These are phyloP conservation scores for Acacia melanoxylon DNA, from an alignment of 306 rosid genomes.

Conservation along the genomic window DNA sequence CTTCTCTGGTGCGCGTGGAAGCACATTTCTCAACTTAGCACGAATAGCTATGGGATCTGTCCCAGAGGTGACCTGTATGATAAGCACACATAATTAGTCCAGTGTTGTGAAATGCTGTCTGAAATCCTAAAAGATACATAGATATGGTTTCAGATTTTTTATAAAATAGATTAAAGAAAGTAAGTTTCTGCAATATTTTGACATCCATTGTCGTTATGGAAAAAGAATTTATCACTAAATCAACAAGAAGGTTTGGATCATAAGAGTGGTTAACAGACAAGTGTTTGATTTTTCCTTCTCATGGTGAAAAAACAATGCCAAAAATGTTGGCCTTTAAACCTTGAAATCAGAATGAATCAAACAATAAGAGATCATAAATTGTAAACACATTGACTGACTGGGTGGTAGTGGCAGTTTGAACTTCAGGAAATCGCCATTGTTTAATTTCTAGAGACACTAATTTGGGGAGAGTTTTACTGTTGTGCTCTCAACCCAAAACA, in stretches of 20 bases:
- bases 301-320: not conserved
- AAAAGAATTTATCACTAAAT: not conserved
- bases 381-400: not conserved
- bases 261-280: not conserved
- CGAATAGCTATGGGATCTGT: conserved; percentile 91
- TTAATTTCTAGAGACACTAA: not conserved
- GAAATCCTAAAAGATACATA: conserved; percentile 4
- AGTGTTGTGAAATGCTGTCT: not conserved
- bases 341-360: conserved; percentile 15
- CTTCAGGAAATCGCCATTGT: not conserved
- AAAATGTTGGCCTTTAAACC: not conserved
- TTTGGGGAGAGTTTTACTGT: not conserved
- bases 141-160: not conserved
- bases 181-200: conserved; percentile 1
- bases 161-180: not conserved
- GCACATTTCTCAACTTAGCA: conserved; percentile 65
- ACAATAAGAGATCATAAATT: not conserved
- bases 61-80: conserved; percentile 71
- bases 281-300: not conserved
- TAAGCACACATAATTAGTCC: conserved; percentile 12
- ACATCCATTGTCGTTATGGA: not conserved
- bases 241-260: conserved; percentile 6
- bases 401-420: not conserved
- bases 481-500: not conserved
- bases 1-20: conserved; percentile 88